phyloP scores from a whole-genome alignment of 345 rosid genomes.

The Salix viminalis region DNA sequence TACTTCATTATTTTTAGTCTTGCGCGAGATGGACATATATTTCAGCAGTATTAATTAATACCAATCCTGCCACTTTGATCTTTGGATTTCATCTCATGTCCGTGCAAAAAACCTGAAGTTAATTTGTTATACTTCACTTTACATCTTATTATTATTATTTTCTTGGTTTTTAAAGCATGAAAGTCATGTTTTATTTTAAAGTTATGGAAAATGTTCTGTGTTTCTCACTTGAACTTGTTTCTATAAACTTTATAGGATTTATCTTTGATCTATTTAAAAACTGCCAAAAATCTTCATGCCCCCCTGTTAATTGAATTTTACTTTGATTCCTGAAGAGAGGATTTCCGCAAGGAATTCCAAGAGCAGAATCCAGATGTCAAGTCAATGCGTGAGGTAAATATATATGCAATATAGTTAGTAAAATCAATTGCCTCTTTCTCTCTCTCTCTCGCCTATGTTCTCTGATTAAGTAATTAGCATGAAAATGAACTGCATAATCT shows the following conservation, averaged over 20 bases:
- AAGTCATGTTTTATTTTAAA: too few species aligned
- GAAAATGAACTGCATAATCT: conserved; percentile 8
- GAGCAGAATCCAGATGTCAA: conserved; percentile 80
- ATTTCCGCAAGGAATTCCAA: conserved; percentile 81
- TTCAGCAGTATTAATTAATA: background rate
- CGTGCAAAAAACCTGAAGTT: background rate
- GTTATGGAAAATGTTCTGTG: background rate
- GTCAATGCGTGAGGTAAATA: conserved; percentile 86
- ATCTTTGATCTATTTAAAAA: background rate
- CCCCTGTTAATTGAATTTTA: conserved; percentile 4
- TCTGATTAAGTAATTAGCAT: background rate
- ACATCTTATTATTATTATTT: background rate
- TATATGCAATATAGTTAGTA: background rate
- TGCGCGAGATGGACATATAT: background rate
- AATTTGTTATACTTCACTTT: background rate
- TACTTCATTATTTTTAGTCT: background rate
- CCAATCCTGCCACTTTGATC: background rate
- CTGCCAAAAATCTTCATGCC: background rate
- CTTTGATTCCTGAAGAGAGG: conserved; percentile 50
- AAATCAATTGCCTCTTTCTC: background rate
- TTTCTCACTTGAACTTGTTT: background rate
- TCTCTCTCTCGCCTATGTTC: background rate
- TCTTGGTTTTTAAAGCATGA: background rate
- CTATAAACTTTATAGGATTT: background rate
- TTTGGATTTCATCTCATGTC: background rate